Conservation (phyloP, 768 basidiomycete genomes). For the Butyriboletus loyo region DNA sequence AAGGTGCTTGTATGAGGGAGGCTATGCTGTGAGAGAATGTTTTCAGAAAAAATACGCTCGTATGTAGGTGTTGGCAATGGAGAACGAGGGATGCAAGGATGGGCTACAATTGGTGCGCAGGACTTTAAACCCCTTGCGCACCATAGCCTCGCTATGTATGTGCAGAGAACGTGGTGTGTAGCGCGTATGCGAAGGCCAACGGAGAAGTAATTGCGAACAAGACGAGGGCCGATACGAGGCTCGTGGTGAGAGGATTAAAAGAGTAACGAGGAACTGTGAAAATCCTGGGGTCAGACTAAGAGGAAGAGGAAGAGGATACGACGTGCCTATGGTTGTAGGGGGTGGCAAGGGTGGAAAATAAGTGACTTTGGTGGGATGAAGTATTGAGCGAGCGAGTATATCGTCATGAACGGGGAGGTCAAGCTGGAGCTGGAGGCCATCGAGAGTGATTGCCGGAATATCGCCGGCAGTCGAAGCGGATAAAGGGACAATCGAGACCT, state of each 20-base stretch:
- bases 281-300: background rate
- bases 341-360: slow-evolving; percentile 20
- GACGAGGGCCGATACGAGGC: slow-evolving; percentile 15
- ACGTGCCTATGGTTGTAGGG: slow-evolving; percentile 16
- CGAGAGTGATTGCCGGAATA: slow-evolving; percentile 6
- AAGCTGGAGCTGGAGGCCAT: slow-evolving; percentile 24
- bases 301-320: background rate
- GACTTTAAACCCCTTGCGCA: background rate
- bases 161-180: slow-evolving; percentile 8
- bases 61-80: background rate
- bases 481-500: slow-evolving; percentile 23
- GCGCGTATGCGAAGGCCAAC: slow-evolving; percentile 14
- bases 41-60: background rate
- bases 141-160: background rate
- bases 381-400: slow-evolving; percentile 19
- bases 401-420: slow-evolving; percentile 27
- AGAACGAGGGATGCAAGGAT: background rate
- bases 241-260: slow-evolving; percentile 9
- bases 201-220: slow-evolving; percentile 16
- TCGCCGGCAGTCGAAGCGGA: background rate
- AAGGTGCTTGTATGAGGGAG: slow-evolving; percentile 6
- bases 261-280: slow-evolving; percentile 10
- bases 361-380: slow-evolving; percentile 28
- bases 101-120: background rate
- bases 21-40: slow-evolving; percentile 8